phyloP scores from a whole-genome alignment of 495 filamentous ascomycete species.

The Xylaria scruposa region DNA sequence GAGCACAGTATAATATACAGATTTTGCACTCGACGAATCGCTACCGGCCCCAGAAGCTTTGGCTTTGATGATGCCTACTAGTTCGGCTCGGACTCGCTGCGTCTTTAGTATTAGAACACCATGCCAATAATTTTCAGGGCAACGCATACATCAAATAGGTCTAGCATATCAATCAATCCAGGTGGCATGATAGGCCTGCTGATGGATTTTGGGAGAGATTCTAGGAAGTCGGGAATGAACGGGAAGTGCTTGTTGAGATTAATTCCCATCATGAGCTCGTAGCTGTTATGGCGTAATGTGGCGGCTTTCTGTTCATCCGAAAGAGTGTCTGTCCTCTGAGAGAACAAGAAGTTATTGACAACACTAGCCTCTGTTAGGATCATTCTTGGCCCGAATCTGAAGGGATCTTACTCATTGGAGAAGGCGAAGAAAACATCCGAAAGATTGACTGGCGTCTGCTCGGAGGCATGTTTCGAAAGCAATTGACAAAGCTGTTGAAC shows the following conservation, averaged over 20 bases:
- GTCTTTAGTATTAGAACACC: slow-evolving; percentile 33
- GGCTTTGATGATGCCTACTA: slow-evolving; percentile 37
- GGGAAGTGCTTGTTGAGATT: slow-evolving; percentile 52
- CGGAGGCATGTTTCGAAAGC: slow-evolving; percentile 39
- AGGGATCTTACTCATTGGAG: slow-evolving; percentile 33
- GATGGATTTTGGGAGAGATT: slow-evolving; percentile 45
- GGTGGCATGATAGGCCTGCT: slow-evolving; percentile 50
- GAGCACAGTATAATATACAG: slow-evolving; percentile 45
- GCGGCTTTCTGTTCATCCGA: slow-evolving; percentile 44
- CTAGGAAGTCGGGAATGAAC: slow-evolving; percentile 47
- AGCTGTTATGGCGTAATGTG: slow-evolving; percentile 44
- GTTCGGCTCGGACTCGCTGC: slow-evolving; percentile 46
- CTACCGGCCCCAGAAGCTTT: slow-evolving; percentile 38
- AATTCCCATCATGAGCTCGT: slow-evolving; percentile 45
- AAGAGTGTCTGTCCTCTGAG: slow-evolving; percentile 44
- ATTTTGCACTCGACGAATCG: slow-evolving; percentile 40
- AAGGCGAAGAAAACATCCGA: slow-evolving; percentile 48
- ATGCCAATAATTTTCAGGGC: slow-evolving; percentile 30
- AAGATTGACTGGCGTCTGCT: slow-evolving; percentile 46
- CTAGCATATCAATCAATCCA: slow-evolving; percentile 47
- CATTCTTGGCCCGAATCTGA: slow-evolving; percentile 23
- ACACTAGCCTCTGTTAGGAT: slow-evolving; percentile 44
- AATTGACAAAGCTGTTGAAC: slow-evolving; percentile 45
- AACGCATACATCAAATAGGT: slow-evolving; percentile 46
- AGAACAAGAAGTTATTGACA: slow-evolving; percentile 48